Conservation (phyloP, 192 early-diverging fungal genomes). For the Funneliformis mosseae region DNA sequence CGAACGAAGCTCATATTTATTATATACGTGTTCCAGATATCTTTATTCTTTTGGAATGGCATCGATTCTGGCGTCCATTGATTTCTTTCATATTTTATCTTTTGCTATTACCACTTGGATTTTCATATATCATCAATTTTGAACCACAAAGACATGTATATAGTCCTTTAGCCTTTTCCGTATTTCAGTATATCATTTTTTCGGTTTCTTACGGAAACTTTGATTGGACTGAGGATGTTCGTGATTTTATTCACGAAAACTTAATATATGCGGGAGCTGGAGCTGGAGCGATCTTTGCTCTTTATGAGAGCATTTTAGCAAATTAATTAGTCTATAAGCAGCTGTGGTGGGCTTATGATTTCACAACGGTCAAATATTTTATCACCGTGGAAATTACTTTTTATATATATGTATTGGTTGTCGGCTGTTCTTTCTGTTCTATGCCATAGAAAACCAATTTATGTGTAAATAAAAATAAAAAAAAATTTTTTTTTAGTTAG, state of each 20-base stretch:
- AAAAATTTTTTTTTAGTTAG: not conserved
- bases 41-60: slow-evolving; percentile 20
- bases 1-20: not conserved
- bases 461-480: not conserved
- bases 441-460: not conserved
- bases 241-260: slow-evolving; percentile 25
- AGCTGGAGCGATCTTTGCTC: slow-evolving; percentile 2
- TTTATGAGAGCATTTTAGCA: slow-evolving; percentile 21
- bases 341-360: no score
- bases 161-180: slow-evolving; percentile 22
- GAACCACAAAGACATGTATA: slow-evolving; percentile 5
- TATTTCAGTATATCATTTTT: slow-evolving; percentile 18
- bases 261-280: slow-evolving; percentile 30
- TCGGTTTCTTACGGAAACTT: slow-evolving; percentile 2
- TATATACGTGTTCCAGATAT: slow-evolving; percentile 5
- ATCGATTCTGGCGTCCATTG: slow-evolving; percentile 32
- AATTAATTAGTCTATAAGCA: not conserved
- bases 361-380: no score
- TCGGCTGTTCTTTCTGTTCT: not conserved
- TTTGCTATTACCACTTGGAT: not conserved
- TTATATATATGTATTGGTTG: not conserved
- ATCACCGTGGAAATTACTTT: not conserved
- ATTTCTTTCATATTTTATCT: slow-evolving; percentile 14
- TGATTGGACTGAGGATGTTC: slow-evolving; percentile 30
- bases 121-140: slow-evolving; percentile 30